Evolutionary conservation across 1,284 basidiomycete species (phyloP).

Genomic region (Pholiota adiposa): DNA sequence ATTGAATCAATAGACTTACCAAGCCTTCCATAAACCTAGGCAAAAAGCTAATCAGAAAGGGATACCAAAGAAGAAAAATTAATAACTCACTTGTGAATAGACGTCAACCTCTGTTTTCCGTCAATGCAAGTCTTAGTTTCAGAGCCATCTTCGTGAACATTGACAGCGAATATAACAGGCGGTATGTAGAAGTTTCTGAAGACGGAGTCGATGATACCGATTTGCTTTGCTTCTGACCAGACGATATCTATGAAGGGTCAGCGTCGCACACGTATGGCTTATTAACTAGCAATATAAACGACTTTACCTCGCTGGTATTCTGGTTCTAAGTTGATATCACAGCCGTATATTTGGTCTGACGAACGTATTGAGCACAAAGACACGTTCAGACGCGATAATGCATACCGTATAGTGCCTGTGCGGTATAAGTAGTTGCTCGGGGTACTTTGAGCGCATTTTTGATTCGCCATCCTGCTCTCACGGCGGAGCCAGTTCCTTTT

Average conservation of each 20-base stretch:
- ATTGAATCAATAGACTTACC: constrained; percentile 42
- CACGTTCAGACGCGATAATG: constrained; percentile 7
- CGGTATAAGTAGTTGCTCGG: constrained; percentile 69
- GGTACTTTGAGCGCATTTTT: constrained; percentile 61
- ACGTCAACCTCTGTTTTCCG: constrained; percentile 80
- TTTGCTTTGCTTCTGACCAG: constrained; percentile 72
- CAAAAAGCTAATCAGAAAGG: background rate
- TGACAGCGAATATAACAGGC: constrained; percentile 70
- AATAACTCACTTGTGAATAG: constrained; percentile 57
- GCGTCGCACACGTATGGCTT: background rate
- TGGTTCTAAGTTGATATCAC: constrained; percentile 68
- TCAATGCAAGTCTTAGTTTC: constrained; percentile 74
- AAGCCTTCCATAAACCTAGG: constrained; percentile 70
- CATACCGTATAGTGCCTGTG: constrained; percentile 67
- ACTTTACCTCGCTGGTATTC: constrained; percentile 81
- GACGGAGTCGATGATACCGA: constrained; percentile 71
- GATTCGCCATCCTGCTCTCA: constrained; percentile 47
- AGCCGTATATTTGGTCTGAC: constrained; percentile 61
- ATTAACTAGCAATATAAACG: too few relatives aligned
- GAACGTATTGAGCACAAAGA: background rate
- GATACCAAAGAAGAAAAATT: background rate
- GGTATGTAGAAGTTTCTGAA: constrained; percentile 77
- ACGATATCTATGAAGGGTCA: constrained; percentile 57
- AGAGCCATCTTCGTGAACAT: constrained; percentile 56
- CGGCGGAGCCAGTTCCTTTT: constrained; percentile 19